Percentiles rank a stretch among this genome's conserved stretches.
Evolutionary conservation across 805 yeast genomes (phyloP).

Genomic region (Wickerhamiella alocasiicola): DNA sequence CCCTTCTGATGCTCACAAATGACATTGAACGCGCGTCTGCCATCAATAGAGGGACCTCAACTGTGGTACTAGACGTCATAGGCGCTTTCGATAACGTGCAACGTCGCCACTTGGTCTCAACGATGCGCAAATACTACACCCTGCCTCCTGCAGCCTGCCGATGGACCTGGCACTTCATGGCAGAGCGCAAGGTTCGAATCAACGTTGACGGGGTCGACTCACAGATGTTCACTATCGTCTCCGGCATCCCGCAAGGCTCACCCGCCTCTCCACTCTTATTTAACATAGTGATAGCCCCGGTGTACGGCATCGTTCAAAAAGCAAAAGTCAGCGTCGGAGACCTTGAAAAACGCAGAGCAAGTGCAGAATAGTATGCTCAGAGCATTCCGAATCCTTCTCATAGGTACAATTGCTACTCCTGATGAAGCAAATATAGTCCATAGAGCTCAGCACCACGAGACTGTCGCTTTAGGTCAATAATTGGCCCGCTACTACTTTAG

Average conservation of each 20-base stretch:
- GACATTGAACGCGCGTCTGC: background rate
- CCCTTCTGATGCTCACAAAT: background rate
- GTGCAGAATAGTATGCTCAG: too few species aligned
- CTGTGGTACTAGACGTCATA: background rate
- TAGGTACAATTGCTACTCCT: too few species aligned
- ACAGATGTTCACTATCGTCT: background rate
- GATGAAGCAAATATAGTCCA: too few species aligned
- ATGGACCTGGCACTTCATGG: background rate
- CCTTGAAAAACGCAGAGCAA: too few species aligned
- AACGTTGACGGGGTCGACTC: background rate
- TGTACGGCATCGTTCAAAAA: background rate
- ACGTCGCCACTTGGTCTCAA: background rate
- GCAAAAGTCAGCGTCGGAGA: too few species aligned
- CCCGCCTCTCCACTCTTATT: background rate
- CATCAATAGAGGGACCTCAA: background rate
- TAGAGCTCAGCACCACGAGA: too few species aligned
- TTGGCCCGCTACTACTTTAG: too few species aligned
- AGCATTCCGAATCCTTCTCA: too few species aligned
- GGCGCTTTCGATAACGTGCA: background rate
- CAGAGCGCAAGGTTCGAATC: background rate
- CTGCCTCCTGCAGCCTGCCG: background rate
- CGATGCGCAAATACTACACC: background rate
- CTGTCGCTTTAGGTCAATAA: too few species aligned
- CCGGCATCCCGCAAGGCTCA: slow-evolving; percentile 2
- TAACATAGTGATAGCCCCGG: background rate